phyloP scores from a whole-genome alignment of 495 filamentous ascomycete species.

The Cudoniella acicularis region DNA sequence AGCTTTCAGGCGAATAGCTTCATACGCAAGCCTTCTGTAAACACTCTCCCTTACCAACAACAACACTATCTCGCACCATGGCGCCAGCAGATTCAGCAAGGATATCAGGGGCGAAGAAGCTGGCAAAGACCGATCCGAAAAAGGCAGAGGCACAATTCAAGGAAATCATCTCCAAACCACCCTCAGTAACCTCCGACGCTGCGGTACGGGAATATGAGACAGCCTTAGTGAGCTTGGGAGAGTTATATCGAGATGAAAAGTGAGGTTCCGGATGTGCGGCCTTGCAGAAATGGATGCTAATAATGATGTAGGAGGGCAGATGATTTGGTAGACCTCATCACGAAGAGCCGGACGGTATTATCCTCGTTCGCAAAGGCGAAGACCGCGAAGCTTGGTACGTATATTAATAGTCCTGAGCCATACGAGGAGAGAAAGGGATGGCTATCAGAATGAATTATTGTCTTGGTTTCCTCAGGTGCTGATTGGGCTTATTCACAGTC shows the following conservation, averaged over 20 bases:
- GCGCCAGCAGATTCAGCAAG: slow-evolving; percentile 43
- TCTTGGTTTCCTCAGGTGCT: slow-evolving; percentile 3
- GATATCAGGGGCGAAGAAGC: slow-evolving; percentile 72
- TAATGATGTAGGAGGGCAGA: slow-evolving; percentile 56
- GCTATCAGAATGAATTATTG: neutral
- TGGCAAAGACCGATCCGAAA: slow-evolving; percentile 70
- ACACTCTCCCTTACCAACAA: neutral
- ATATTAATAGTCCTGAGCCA: neutral
- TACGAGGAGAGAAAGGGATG: neutral
- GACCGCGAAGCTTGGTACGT: slow-evolving; percentile 92
- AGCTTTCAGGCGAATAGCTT: slow-evolving; percentile 9
- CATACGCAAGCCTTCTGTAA: slow-evolving; percentile 13
- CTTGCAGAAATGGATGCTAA: slow-evolving; percentile 2
- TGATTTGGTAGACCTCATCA: slow-evolving; percentile 88
- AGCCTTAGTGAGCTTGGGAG: slow-evolving; percentile 78
- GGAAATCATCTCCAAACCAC: slow-evolving; percentile 79
- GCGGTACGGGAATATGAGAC: slow-evolving; percentile 85
- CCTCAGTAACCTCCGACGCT: slow-evolving; percentile 73
- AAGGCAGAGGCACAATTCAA: slow-evolving; percentile 84
- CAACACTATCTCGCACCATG: slow-evolving; percentile 28
- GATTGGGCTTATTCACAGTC: slow-evolving; percentile 48
- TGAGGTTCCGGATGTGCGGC: slow-evolving; percentile 23
- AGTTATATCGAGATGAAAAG: slow-evolving; percentile 89
- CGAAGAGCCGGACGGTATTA: slow-evolving; percentile 81
- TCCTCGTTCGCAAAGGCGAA: slow-evolving; percentile 98